Base-by-base conservation (phyloP, 2,329 filamentous ascomycete genomes). In the Talaromyces albobiverticillius region DNA sequence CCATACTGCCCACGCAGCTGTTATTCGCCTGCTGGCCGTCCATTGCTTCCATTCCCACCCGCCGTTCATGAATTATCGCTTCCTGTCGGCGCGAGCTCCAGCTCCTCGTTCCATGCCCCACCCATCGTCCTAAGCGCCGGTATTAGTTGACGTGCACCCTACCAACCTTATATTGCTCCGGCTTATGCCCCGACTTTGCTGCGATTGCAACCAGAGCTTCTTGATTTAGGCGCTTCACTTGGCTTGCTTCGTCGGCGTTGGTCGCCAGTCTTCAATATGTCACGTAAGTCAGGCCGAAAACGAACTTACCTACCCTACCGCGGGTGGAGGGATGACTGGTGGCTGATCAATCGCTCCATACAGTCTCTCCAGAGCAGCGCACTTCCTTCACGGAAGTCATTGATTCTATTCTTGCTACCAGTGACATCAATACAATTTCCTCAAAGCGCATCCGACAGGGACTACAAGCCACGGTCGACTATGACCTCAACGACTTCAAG, bases 361-460 rank as follows among this genome's bases (percentile, higher is more conserved):
- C 57, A 80, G 78, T 83, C 57, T 70, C 80, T 32, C 63, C 74
- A 32, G 77, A 80, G 57, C 65, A 74, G 45, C 74, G 76, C 67
- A 71, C 73, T 50, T 72, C 72, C 50, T 84, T 84, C 67, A 74
- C 78, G 42, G 71, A 71, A 62, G 83, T 86, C 66, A 86, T 87
- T 61, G 84, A 87, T 68, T 73, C 75, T 29, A 86, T 87, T 61
- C 75, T 87, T 48, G 76, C 76, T 42, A 71, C 71, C 52, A 82
- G 82, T 64, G 83, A 87, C 62, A 73, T 87, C 26, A 82, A 82
- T 59, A 85, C 82, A 51, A 81, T 87, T 59, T 85, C 84, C 32
- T 82, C 82, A 56, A 87, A 87, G 72, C 77, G 78, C 61, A 85
- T 87, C 67, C 81, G 83, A 60, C 84, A 82, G 68, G 81, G 80